Evolutionary conservation across 805 yeast species (phyloP).

Genomic region (Candida boleticola): DNA sequence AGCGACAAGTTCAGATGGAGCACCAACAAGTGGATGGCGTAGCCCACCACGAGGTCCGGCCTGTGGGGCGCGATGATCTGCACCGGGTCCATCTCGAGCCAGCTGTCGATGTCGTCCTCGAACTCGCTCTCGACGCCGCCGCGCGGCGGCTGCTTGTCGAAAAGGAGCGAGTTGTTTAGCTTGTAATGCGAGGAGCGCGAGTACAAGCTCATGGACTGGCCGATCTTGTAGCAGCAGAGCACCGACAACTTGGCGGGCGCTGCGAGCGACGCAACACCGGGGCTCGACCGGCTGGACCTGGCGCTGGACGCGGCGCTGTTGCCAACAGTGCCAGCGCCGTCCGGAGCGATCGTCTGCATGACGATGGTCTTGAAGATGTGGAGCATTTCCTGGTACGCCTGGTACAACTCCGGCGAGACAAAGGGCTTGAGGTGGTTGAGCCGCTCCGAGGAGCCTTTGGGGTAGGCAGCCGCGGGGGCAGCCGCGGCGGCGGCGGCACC

Average conservation of each 20-base stretch:
- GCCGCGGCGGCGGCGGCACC: not conserved
- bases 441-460: constrained; percentile 20
- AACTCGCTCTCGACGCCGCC: constrained; percentile 12
- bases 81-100: constrained; percentile 35
- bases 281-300: not conserved
- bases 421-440: constrained; percentile 23
- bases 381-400: constrained; percentile 30
- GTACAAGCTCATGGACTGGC: constrained; percentile 33
- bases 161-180: constrained; percentile 26
- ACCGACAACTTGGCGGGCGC: constrained; percentile 16
- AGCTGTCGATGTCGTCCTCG: constrained; percentile 33
- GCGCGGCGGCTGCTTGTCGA: constrained; percentile 12
- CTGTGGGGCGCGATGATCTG: constrained; percentile 19
- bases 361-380: constrained; percentile 27
- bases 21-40: constrained; percentile 31
- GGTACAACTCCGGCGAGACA: constrained; percentile 25
- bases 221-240: constrained; percentile 24
- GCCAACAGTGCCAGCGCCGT: not conserved
- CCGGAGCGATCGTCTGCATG: not conserved
- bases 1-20: constrained; percentile 31
- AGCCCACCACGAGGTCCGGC: constrained; percentile 29
- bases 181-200: constrained; percentile 33
- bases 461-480: constrained; percentile 8
- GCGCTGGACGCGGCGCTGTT: not conserved
- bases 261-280: not conserved